These are phyloP conservation scores for Volvariella surrecta DNA, from an alignment of 1,284 basidiomycete species.

Conservation along the genomic window DNA sequence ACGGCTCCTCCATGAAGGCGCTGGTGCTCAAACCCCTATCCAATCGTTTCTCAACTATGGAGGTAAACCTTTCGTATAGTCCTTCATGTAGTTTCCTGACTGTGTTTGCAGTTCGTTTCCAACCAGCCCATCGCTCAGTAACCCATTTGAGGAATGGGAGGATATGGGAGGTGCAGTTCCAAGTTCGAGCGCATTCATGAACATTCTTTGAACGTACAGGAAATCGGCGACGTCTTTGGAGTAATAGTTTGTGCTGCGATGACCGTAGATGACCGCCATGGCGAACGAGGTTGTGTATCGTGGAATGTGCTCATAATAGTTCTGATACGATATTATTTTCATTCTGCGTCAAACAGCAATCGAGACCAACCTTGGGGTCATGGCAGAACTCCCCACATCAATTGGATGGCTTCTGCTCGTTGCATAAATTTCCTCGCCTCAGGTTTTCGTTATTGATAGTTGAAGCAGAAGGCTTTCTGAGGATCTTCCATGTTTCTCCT, in stretches of 20 bases:
- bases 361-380: conserved; percentile 19
- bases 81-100: conserved; percentile 14
- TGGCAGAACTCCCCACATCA: conserved; percentile 22
- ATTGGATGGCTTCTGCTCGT: conserved; percentile 23
- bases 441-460: conserved; percentile 20
- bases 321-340: conserved; percentile 10
- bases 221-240: conserved; percentile 10
- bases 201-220: conserved; percentile 10
- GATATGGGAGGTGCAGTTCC: conserved; percentile 18
- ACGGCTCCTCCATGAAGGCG: conserved; percentile 17
- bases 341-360: conserved; percentile 10
- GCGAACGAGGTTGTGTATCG: conserved; percentile 23
- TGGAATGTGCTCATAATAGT: conserved; percentile 18
- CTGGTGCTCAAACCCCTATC: conserved; percentile 12
- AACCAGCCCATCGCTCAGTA: conserved; percentile 19
- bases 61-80: conserved; percentile 15
- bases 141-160: conserved; percentile 20
- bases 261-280: conserved; percentile 23
- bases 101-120: conserved; percentile 15
- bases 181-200: conserved; percentile 11
- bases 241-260: conserved; percentile 16
- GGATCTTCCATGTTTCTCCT: conserved; percentile 20
- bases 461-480: conserved; percentile 19
- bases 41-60: conserved; percentile 13
- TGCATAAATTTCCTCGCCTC: conserved; percentile 15